Base-by-base conservation (phyloP, 1,284 basidiomycete genomes). In the Pholiota adiposa region DNA sequence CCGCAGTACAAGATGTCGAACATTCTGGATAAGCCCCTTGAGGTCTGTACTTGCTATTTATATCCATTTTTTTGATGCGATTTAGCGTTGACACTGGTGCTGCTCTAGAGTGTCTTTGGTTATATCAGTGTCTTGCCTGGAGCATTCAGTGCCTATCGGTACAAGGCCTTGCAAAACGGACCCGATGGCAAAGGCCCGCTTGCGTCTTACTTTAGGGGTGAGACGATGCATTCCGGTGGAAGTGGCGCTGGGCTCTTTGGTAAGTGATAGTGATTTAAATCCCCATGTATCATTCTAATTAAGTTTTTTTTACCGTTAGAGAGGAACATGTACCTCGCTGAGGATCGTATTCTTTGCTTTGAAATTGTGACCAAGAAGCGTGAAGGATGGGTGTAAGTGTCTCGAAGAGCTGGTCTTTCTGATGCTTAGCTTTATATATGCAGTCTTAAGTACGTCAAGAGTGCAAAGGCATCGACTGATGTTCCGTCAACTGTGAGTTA, bases 271-370 rank as follows among this genome's bases (percentile, higher is more conserved):
- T 14, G 14, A 38, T 57, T 40, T 23, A 43, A 56, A 41, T 38
- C 51, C 54, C 0, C 23, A 21, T 43, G 52, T 51, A 54, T 43
- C n/a, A 19, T 44, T 29, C 38, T 51, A 53, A 38, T 69, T 70
- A 58, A 62, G 55, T 40, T 56, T 33, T 16, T 36, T 5, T 36
- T 53, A 25, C 23, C 44, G 21, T 27, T 73, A 79, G 86, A 94
- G 73, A 83, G 92, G 36, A 96, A 96, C 79, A 95, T 94, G 91
- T 94, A 94, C 72, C 85, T 94, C 62, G 93, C 93, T 21, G 93
- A 92, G 71, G 96, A 98, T 79, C 93, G 97, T 70, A 98, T 98
- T 64, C 79, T 97, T 46, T 98, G 96, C 75, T 99, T 97, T 76
- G 97, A 98, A 77, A 93, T 99, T 53, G 94, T 98, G 52, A 96